Percentiles rank a stretch among this genome's conserved stretches.
Conservation (phyloP, 2,329 filamentous ascomycete species). For the Penicillium sp. region DNA sequence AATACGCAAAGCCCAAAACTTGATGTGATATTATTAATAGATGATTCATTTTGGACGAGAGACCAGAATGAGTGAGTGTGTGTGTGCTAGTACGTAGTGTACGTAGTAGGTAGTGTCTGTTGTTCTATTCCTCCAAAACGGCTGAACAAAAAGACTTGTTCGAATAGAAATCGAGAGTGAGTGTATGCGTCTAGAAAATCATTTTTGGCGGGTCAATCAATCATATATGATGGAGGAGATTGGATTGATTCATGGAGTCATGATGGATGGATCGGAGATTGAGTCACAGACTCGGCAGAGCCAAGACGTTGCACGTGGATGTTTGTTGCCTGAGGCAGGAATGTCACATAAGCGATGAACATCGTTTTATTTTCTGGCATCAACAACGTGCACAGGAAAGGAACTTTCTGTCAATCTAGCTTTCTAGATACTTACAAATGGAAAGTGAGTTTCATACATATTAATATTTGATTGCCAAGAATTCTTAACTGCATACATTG, state of each 20-base stretch:
- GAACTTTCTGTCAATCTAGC: no score
- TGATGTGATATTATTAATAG: slow-evolving; percentile 13
- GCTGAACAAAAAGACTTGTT: neutral
- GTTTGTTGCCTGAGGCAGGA: neutral
- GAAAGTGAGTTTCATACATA: no score
- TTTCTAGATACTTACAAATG: no score
- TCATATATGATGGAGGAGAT: neutral
- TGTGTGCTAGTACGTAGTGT: no score
- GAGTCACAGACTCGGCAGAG: neutral
- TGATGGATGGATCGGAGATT: neutral
- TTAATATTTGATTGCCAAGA: no score
- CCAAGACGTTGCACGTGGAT: neutral
- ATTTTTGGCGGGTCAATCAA: neutral
- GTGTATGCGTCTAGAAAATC: neutral
- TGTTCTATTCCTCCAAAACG: slow-evolving; percentile 1
- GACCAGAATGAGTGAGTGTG: neutral
- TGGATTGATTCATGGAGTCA: neutral
- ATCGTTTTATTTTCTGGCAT: no score
- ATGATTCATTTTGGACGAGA: slow-evolving; percentile 21
- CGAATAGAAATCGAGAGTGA: neutral
- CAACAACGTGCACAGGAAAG: no score
- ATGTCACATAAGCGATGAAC: neutral
- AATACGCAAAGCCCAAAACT: slow-evolving; percentile 13
- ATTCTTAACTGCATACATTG: no score
- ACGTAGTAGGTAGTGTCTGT: neutral